phyloP scores from a whole-genome alignment of 495 filamentous ascomycete species.

The Collariella sp. region DNA sequence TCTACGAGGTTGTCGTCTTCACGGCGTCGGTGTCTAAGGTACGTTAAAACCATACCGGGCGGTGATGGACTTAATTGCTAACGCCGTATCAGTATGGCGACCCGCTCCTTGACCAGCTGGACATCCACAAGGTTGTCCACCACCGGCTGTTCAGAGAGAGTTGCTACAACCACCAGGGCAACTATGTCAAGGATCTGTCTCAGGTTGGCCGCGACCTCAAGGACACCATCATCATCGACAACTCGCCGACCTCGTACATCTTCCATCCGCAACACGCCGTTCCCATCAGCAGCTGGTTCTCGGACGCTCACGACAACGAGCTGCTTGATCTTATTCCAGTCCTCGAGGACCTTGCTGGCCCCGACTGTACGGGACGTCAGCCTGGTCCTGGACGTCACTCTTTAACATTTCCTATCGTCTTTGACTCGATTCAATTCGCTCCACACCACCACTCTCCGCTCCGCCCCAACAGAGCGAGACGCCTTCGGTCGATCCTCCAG shows the following conservation, averaged over 20 bases:
- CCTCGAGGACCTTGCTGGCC: constrained; percentile 87
- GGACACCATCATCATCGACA: constrained; percentile 99
- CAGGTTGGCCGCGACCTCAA: constrained; percentile 92
- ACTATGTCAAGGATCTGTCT: constrained; percentile 98
- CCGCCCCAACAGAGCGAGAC: constrained; percentile 40
- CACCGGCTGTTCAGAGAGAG: constrained; percentile 95
- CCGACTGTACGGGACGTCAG: constrained; percentile 91
- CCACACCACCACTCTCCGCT: constrained; percentile 3
- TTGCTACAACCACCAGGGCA: constrained; percentile 98
- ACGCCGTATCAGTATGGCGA: constrained; percentile 72
- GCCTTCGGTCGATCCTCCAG: constrained; percentile 27
- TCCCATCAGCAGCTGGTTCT: constrained; percentile 99
- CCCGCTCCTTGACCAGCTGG: constrained; percentile 89
- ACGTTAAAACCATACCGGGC: constrained; percentile 19
- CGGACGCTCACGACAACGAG: constrained; percentile 98
- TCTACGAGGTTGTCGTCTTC: constrained; percentile 98
- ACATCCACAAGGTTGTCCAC: constrained; percentile 95
- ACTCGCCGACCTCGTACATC: constrained; percentile 98
- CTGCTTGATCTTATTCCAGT: constrained; percentile 96
- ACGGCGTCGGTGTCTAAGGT: constrained; percentile 98
- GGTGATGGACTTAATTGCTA: background rate
- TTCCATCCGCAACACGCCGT: constrained; percentile 99
- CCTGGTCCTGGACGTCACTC: constrained; percentile 89
- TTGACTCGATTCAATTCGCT: constrained; percentile 18
- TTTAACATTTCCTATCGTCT: constrained; percentile 48